Evolutionary conservation across 202 grass and related monocot species (phyloP).

Genomic region (Bolboschoenoplectus hybrid): DNA sequence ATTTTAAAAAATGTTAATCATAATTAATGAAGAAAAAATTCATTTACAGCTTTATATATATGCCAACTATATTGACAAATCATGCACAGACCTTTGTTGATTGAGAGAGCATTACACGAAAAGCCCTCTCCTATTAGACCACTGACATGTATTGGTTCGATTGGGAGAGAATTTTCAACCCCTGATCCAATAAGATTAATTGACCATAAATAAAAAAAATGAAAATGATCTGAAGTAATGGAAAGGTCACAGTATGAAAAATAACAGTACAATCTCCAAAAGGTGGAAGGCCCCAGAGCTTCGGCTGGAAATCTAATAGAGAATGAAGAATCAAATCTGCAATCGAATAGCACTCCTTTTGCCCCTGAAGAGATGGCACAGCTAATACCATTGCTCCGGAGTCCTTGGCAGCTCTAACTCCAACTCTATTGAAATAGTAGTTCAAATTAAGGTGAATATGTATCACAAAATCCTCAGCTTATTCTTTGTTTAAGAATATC

Average conservation of each 20-base stretch:
- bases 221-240: constrained; percentile 24
- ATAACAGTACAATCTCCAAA: constrained; percentile 76
- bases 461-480: not conserved
- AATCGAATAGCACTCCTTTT: constrained; percentile 58
- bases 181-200: constrained; percentile 49
- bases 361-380: constrained; percentile 83
- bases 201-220: constrained; percentile 18
- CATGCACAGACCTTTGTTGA: constrained; percentile 53
- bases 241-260: constrained; percentile 25
- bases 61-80: not conserved
- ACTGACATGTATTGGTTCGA: constrained; percentile 61
- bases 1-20: not conserved
- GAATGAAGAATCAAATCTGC: constrained; percentile 74
- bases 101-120: constrained; percentile 40
- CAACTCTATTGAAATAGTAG: constrained; percentile 56
- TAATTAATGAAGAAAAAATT: not conserved
- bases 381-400: constrained; percentile 82
- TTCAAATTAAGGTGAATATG: constrained; percentile 22
- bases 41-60: not conserved
- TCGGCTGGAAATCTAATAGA: constrained; percentile 80
- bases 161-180: constrained; percentile 60
- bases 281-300: constrained; percentile 77
- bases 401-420: constrained; percentile 76
- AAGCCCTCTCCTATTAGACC: constrained; percentile 39
- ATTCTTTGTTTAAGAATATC: not conserved